A percentile compares a stretch with the other conserved stretches of the same genome.
phyloP scores from a whole-genome alignment of 73 alveolate species.

The Uronychia setigera region DNA sequence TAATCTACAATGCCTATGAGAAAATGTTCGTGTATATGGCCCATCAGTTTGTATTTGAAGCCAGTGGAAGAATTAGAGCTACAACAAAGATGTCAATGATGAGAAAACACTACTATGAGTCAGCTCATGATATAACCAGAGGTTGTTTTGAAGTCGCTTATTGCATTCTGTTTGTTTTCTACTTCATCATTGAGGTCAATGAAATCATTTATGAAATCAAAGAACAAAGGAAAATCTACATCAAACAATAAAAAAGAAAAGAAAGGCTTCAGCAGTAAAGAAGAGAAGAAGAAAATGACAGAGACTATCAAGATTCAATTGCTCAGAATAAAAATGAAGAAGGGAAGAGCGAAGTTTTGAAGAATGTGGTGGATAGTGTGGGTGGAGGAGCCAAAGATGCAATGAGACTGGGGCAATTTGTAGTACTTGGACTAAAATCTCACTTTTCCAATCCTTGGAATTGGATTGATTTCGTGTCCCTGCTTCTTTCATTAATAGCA shows the following conservation, averaged over 20 bases:
- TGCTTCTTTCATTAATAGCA: constrained; percentile 48
- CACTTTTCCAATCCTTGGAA: constrained; percentile 57
- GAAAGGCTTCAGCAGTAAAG: constrained; percentile 12
- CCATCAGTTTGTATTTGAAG: constrained; percentile 20
- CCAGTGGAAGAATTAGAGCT: constrained; percentile 38
- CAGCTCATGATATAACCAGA: constrained; percentile 8
- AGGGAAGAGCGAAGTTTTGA: not conserved
- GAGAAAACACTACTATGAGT: constrained; percentile 32
- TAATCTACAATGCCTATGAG: constrained; percentile 39
- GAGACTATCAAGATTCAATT: not conserved
- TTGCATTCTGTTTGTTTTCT: constrained; percentile 33
- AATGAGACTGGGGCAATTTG: not conserved
- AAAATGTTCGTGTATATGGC: constrained; percentile 20
- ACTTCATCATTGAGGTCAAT: constrained; percentile 29
- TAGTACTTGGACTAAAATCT: not conserved
- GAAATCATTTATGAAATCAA: constrained; percentile 22
- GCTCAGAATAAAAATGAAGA: constrained; percentile 5
- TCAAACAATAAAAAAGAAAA: constrained; percentile 13
- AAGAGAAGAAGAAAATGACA: constrained; percentile 14
- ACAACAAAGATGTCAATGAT: not conserved
- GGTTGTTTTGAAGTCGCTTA: constrained; percentile 26
- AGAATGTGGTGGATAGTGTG: constrained; percentile 4
- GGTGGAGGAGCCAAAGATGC: constrained; percentile 2
- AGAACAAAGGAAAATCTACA: constrained; percentile 10
- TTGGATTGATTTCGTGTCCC: constrained; percentile 57